Conservation (phyloP, 805 yeast genomes). For the Schizosaccharomyces cryophilus region DNA sequence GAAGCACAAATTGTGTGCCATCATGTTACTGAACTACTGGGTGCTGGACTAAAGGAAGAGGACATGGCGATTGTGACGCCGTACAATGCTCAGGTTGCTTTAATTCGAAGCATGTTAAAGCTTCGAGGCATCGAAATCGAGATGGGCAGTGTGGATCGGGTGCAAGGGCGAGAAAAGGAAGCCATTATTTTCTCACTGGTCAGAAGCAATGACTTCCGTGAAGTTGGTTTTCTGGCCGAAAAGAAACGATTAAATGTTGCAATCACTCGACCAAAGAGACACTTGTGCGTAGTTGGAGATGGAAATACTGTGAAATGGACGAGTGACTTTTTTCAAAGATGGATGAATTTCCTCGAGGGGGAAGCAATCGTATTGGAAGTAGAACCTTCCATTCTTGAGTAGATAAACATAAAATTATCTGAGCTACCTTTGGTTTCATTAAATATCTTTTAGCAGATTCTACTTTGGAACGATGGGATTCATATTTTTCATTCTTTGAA, state of each 20-base stretch:
- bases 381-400: background rate
- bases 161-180: constrained; percentile 90
- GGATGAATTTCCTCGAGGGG: constrained; percentile 51
- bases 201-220: constrained; percentile 43
- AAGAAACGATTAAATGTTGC: constrained; percentile 72
- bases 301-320: constrained; percentile 31
- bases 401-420: background rate
- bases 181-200: constrained; percentile 59
- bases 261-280: constrained; percentile 70
- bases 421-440: background rate
- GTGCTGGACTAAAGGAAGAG: constrained; percentile 26
- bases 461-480: background rate
- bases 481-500: background rate
- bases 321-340: constrained; percentile 26
- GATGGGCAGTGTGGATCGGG: constrained; percentile 80
- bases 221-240: constrained; percentile 66
- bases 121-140: constrained; percentile 27
- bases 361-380: constrained; percentile 9
- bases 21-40: constrained; percentile 30
- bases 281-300: constrained; percentile 68
- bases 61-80: constrained; percentile 77
- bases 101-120: constrained; percentile 14
- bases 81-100: constrained; percentile 62
- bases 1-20: constrained; percentile 39
- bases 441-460: background rate